Evolutionary conservation across 305 asterid genomes (phyloP).

Genomic region (Solanum hybrid): DNA sequence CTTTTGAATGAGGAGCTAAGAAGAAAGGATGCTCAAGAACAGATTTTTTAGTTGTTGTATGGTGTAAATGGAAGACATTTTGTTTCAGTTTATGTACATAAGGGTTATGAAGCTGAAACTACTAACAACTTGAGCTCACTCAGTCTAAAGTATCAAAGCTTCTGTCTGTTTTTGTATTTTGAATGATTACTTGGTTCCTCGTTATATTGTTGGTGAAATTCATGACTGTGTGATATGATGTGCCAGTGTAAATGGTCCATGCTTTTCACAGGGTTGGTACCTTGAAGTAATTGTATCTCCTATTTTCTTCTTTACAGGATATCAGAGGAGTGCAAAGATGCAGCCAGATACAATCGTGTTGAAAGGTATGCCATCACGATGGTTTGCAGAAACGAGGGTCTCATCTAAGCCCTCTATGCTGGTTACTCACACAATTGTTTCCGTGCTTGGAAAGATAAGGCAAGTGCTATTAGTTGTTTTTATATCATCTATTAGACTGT

Average conservation of each 20-base stretch:
- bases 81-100: background rate
- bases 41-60: background rate
- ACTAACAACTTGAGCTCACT: background rate
- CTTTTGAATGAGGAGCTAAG: background rate
- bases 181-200: background rate
- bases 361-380: slow-evolving; percentile 87
- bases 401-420: slow-evolving; percentile 98
- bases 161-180: background rate
- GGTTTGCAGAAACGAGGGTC: slow-evolving; percentile 96
- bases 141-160: background rate
- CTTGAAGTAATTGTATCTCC: background rate
- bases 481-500: background rate
- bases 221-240: background rate
- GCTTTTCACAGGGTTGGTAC: background rate
- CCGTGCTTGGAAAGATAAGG: slow-evolving; percentile 88
- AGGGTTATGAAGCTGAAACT: background rate
- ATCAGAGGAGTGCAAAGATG: slow-evolving; percentile 43
- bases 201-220: background rate
- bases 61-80: background rate
- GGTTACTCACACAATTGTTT: slow-evolving; percentile 78
- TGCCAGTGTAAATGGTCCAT: background rate
- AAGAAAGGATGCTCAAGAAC: background rate
- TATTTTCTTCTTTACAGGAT: slow-evolving; percentile 29
- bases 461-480: slow-evolving; percentile 3
- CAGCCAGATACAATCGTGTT: slow-evolving; percentile 79